Base-by-base conservation (phyloP, 352 stramenopile genomes). In the Halophytophthora polymorphica region DNA sequence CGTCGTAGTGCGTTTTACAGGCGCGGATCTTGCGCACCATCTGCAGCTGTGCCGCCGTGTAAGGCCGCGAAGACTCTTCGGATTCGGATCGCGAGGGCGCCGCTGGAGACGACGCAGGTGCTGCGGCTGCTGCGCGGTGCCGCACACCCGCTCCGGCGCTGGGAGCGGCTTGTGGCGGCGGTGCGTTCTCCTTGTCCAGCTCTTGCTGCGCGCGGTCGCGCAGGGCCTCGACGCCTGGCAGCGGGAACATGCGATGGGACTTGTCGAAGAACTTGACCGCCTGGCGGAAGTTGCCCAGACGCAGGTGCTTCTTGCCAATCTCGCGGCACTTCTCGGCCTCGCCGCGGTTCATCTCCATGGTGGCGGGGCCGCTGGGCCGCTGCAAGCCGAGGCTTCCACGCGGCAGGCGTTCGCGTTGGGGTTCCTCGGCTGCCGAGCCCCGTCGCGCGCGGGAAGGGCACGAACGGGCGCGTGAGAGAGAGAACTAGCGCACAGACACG, bases 181-280 rank as follows among this genome's bases (percentile, higher is more conserved):
- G 38, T 49, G 45, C 61, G 35, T 35, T 66, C 18, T 58, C 64
- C 55, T 75, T 83, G 31, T 69, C 66, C 34, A 91, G 55, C 64
- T 93, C 83, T 14, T 69, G 50, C 34, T 85, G 66, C 25, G 83
- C 83, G 10, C 83, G 79, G 44, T 89, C 73, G 23, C 82, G 72
- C 76, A 94, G 78, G 21, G 79, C 78, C 56, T 93, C 82, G 19
- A 92, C 88, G 8, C 86, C 89, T 2, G 89, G 72, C 40, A 97
- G 58, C 23, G 86, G 86, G 54, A 85, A 97, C 66, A 97, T 83
- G 40, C 83, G 86, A 38, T 93, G 71, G 17, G 86, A 96, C 64
- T 96, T 97, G 33, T 96, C 83, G 47, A 97, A 96, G 61, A 95
- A 97, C 70, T 95, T 96, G 46, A 93, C 69, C n/a, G 89, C 88